Evolutionary conservation across 2,329 filamentous ascomycete species (phyloP).

Genomic region (Fusarium metavorans): DNA sequence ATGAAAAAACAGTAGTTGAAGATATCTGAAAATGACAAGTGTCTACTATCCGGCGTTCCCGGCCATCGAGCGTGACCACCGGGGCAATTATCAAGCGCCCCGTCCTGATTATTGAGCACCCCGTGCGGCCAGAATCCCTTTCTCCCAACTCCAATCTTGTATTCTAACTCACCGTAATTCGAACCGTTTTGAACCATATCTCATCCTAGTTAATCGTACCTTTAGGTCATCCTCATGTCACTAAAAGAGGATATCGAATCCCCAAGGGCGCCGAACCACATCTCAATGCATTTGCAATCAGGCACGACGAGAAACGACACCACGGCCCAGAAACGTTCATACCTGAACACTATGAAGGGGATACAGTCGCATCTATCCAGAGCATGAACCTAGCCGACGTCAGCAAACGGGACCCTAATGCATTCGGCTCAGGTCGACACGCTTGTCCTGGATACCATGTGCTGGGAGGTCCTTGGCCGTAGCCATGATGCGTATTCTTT

Average conservation of each 20-base stretch:
- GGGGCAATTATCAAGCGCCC: no score
- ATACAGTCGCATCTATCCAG: not conserved
- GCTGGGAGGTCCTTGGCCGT: not conserved
- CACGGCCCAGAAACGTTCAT: not conserved
- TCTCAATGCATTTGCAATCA: not conserved
- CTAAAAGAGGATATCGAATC: not conserved
- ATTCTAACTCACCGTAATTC: no score
- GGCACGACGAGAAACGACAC: not conserved
- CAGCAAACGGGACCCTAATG: not conserved
- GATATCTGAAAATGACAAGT: no score
- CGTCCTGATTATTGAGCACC: no score
- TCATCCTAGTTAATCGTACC: no score
- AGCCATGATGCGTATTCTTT: not conserved
- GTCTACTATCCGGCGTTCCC: no score
- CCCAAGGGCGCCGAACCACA: not conserved
- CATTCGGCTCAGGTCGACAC: not conserved
- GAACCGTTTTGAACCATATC: no score
- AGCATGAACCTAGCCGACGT: not conserved
- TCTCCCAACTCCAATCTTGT: no score
- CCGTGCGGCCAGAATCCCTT: no score
- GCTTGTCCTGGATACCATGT: not conserved
- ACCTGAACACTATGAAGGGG: not conserved
- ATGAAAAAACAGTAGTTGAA: no score
- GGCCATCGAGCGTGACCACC: no score
- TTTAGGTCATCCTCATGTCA: no score